Percentiles rank a stretch among this genome's conserved stretches.
Evolutionary conservation across 495 filamentous ascomycete genomes (phyloP).

Genomic region (Coniosporium apollinis): DNA sequence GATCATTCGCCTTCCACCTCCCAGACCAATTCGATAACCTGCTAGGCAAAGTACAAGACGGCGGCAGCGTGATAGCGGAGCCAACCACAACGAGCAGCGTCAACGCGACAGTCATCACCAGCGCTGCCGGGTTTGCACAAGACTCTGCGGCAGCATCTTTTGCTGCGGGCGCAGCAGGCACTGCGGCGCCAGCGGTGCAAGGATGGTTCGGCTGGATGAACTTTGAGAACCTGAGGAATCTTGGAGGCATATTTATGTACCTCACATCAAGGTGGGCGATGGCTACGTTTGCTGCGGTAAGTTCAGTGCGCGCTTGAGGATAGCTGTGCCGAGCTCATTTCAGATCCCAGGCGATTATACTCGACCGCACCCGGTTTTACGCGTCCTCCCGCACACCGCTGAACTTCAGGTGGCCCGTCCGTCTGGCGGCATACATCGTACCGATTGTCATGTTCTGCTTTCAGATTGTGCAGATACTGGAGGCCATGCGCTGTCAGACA

Average conservation of each 20-base stretch:
- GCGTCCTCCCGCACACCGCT: constrained; percentile 70
- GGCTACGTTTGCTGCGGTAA: constrained; percentile 60
- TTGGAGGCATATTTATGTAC: constrained; percentile 85
- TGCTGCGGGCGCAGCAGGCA: constrained; percentile 20
- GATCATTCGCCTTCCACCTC: constrained; percentile 36
- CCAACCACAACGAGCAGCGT: constrained; percentile 22
- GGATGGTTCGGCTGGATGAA: constrained; percentile 10
- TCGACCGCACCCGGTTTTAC: constrained; percentile 87
- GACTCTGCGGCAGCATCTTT: constrained; percentile 12
- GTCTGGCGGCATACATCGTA: constrained; percentile 52
- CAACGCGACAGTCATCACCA: constrained; percentile 20
- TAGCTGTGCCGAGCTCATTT: constrained; percentile 6
- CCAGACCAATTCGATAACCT: constrained; percentile 46
- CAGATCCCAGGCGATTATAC: constrained; percentile 46
- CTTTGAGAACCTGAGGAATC: constrained; percentile 31
- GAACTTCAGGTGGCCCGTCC: constrained; percentile 49
- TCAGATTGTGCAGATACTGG: constrained; percentile 52
- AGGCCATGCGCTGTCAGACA: constrained; percentile 85
- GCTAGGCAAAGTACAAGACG: constrained; percentile 30
- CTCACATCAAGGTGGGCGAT: constrained; percentile 89
- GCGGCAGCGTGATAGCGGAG: constrained; percentile 43
- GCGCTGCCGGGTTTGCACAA: constrained; percentile 15
- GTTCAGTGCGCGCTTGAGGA: constrained; percentile 6
- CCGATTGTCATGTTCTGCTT: constrained; percentile 59
- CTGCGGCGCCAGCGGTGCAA: constrained; percentile 16